phyloP scores from a whole-genome alignment of 2,329 filamentous ascomycete genomes.

The Delphinella strobiligena region DNA sequence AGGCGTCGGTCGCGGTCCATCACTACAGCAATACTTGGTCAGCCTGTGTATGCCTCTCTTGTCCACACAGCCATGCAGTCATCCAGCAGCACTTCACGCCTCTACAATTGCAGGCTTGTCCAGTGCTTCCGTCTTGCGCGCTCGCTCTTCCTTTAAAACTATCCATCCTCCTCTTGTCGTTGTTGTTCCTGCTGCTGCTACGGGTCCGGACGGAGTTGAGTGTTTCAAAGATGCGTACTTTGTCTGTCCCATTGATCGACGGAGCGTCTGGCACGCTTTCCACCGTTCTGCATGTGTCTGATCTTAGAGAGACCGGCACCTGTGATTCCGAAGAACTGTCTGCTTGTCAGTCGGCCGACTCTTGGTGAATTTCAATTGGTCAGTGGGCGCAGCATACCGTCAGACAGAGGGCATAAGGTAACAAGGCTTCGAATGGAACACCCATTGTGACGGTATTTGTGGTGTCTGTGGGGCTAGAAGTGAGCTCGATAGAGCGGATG shows the following conservation, averaged over 20 bases:
- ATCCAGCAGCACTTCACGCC: background rate
- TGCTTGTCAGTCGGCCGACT: constrained; percentile 1
- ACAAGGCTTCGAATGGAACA: constrained; percentile 53
- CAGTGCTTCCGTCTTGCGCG: background rate
- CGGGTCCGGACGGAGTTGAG: too few relatives aligned
- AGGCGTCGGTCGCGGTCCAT: constrained; percentile 54
- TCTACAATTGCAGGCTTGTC: too few relatives aligned
- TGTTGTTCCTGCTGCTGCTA: too few relatives aligned
- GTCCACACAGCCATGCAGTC: background rate
- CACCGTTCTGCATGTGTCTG: constrained; percentile 49
- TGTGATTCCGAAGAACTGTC: constrained; percentile 49
- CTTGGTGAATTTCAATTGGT: constrained; percentile 8
- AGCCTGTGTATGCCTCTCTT: background rate
- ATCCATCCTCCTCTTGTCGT: too few relatives aligned
- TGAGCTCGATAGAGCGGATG: background rate
- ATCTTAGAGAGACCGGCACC: constrained; percentile 46
- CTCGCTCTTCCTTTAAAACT: background rate
- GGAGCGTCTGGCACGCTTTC: constrained; percentile 48
- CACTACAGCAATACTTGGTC: constrained; percentile 33
- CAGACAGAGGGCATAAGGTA: constrained; percentile 53
- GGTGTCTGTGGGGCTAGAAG: background rate
- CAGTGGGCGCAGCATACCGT: constrained; percentile 34
- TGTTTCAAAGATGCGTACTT: too few relatives aligned
- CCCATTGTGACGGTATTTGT: constrained; percentile 39
- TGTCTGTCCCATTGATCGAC: constrained; percentile 55